These are phyloP conservation scores for Erodium maritimum DNA, from an alignment of 345 rosid species.

Conservation along the genomic window DNA sequence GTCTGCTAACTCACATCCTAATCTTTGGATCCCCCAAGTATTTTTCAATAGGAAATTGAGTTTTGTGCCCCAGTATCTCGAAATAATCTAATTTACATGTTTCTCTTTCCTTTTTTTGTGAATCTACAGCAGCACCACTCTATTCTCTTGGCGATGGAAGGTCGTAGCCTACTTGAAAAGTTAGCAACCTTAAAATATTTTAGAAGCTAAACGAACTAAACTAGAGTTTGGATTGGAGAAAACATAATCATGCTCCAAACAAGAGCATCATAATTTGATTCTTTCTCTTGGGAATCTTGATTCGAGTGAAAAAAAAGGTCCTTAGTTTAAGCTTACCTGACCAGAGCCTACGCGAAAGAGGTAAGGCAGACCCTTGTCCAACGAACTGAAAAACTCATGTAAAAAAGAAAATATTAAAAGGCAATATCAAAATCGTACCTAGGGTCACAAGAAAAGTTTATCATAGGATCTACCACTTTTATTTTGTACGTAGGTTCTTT, in stretches of 20 bases:
- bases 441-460: neutral
- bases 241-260: neutral
- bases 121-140: too few species aligned
- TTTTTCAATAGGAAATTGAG: too few species aligned
- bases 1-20: too few species aligned
- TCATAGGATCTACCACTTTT: too few species aligned
- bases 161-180: too few species aligned
- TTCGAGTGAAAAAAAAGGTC: neutral
- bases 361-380: constrained; percentile 71
- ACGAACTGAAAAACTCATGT: constrained; percentile 43
- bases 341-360: constrained; percentile 89
- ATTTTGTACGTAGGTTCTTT: too few species aligned
- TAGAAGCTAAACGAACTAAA: neutral
- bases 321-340: constrained; percentile 38
- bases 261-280: neutral
- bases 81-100: too few species aligned
- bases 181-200: too few species aligned
- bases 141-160: too few species aligned
- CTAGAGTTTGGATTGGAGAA: neutral
- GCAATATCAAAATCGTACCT: neutral
- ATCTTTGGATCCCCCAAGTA: too few species aligned
- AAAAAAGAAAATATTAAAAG: constrained; percentile 1
- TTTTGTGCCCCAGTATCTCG: too few species aligned
- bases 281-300: neutral
- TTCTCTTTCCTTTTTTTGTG: too few species aligned